Evolutionary conservation across 2,329 filamentous ascomycete species (phyloP).

Genomic region (Aspergillus amoenus): DNA sequence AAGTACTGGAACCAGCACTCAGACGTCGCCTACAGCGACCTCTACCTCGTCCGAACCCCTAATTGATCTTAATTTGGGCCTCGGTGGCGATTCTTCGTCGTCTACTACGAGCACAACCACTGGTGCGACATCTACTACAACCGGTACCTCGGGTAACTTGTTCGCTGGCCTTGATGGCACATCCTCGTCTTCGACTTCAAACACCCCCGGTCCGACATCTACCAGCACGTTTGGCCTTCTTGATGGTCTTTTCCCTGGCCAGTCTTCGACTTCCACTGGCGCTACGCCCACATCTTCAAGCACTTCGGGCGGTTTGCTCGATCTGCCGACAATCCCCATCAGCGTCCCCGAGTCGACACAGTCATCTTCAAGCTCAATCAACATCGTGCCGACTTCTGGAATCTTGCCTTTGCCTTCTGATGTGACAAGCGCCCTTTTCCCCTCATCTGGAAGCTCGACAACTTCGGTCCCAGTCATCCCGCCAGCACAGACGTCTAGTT

Average conservation of each 20-base stretch:
- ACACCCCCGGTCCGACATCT: neutral
- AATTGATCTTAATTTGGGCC: neutral
- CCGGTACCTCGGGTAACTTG: constrained; percentile 1
- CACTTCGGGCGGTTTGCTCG: neutral
- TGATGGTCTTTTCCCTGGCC: neutral
- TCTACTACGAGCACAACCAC: neutral
- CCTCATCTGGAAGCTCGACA: neutral
- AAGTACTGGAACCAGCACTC: too few species aligned
- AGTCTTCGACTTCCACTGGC: neutral
- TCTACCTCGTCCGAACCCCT: constrained; percentile 1
- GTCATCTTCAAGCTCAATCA: neutral
- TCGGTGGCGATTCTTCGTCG: neutral
- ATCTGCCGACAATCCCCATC: constrained; percentile 25
- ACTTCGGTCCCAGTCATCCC: constrained; percentile 17
- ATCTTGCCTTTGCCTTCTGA: constrained; percentile 7
- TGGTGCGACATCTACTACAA: neutral
- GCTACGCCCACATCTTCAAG: neutral
- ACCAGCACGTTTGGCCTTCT: neutral
- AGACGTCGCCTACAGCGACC: neutral
- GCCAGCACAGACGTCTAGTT: constrained; percentile 8
- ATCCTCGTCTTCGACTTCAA: neutral
- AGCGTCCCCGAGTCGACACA: constrained; percentile 25
- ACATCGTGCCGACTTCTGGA: constrained; percentile 14
- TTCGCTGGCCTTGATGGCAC: neutral
- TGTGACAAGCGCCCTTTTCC: constrained; percentile 4